Base-by-base conservation (phyloP, 306 rosid species). In the Cucurbita moschata region DNA sequence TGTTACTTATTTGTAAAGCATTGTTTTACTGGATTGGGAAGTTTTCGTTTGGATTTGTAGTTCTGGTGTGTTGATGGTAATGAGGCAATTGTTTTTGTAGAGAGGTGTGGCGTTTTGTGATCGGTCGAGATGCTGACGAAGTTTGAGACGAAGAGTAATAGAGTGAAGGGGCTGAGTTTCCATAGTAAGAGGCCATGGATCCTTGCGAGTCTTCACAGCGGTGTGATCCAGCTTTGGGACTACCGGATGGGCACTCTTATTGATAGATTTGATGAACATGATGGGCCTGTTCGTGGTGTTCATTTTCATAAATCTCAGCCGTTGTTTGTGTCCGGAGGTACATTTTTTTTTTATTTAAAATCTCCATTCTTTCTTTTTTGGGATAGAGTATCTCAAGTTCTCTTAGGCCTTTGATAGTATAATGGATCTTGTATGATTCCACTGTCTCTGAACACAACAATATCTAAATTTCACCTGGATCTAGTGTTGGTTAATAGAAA, bases 221-320 rank as follows among this genome's bases (percentile, higher is more conserved):
- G 98, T n/a, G 98, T 93, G 88, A 83, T 93, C 87, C 98, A 93
- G 86, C 89, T 93, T 79, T 93, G 98, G 98, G 98, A 93, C 61
- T 93, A 93, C 60, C 93, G 98, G 19, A 93, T 93, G 98, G 98
- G 98, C 5, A 90, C 98, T 39, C 87, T 93, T 39, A 93, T 93
- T 79, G 98, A 93, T 76, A 82, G 89, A 74, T 93, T 93, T 63
- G 98, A 93, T 12, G 98, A 90, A 85, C 98, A 93, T n/a, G 98
- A 93, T 68, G 98, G 98, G 5, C 98, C 98, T 7, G 98, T 93
- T 40, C 88, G 98, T 18, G 98, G 98, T 40, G 98, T 93, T 50
- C 98, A 93, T 80, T 93, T 93, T 73, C 98, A 93, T 83, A 90
- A 86, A 80, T 87, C 98, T 79, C 98, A 93, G 86, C 98, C 98